Evolutionary conservation across 306 rosid species (phyloP).

Genomic region (Cicer cuneatum): DNA sequence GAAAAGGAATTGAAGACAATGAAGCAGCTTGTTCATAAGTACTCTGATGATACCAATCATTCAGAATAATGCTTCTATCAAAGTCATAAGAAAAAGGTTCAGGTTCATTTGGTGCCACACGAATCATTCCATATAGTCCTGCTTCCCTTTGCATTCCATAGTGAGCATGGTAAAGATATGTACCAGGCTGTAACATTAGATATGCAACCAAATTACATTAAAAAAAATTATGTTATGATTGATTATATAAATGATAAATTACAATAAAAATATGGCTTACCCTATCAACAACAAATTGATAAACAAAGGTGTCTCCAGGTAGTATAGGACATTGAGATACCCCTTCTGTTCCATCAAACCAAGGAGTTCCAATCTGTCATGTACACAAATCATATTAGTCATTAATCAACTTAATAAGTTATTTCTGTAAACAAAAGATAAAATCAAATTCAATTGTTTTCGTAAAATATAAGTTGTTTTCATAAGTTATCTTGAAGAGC

Average conservation of each 20-base stretch:
- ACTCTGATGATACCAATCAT: constrained; percentile 83
- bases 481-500: too few species aligned
- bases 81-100: constrained; percentile 80
- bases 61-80: constrained; percentile 78
- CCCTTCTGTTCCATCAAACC: constrained; percentile 97
- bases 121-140: constrained; percentile 76
- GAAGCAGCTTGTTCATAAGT: constrained; percentile 71
- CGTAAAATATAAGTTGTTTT: too few species aligned
- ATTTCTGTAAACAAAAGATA: too few species aligned
- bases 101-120: constrained; percentile 63
- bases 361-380: constrained; percentile 81
- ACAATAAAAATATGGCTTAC: constrained; percentile 46
- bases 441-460: too few species aligned
- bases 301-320: constrained; percentile 81
- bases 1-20: constrained; percentile 56
- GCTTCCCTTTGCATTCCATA: constrained; percentile 96
- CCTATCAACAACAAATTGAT: constrained; percentile 82
- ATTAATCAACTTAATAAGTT: background rate
- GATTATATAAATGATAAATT: background rate
- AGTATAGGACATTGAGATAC: constrained; percentile 80
- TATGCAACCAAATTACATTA: constrained; percentile 4
- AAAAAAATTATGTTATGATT: background rate
- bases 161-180: constrained; percentile 84
- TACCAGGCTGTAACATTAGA: constrained; percentile 67
- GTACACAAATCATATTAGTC: constrained; percentile 9